Base-by-base conservation (phyloP, 306 rosid species). In the Adenanthera pavonina region DNA sequence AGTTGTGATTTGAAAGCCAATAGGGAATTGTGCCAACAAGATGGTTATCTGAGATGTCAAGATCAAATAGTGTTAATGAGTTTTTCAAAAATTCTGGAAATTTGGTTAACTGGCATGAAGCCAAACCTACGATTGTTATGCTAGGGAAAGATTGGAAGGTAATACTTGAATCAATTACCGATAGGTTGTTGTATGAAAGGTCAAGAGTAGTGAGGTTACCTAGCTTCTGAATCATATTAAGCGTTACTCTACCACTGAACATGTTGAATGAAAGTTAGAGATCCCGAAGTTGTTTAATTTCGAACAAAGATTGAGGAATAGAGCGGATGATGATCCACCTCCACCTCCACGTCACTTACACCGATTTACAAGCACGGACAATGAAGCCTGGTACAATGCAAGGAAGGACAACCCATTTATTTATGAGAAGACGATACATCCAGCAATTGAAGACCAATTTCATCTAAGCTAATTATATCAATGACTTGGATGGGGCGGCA, bases 201-300 rank as follows among this genome's bases (percentile, higher is more conserved):
- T 86, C 87, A 7, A 89, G 87, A 1, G 0, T 19, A 0, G 78
- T 40, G 11, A 84, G 88, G 68, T 78, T 82, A 7, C 1, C 25
- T 0, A 82, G 71, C 7, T 56, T 38, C 15, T 0, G 14, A 54
- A 89, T 9, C 51, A 0, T 3, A 20, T 35, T 3, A 0, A 86
- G 72, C 0, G 19, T 36, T 2, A 79, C 3, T 1, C 17, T 25
- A 17, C 88, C 90, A 0, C 3, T 77, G 20, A 86, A 76, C 8
- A 78, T 86, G 86, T 89, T 87, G 15, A 53, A 76, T 51, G 90
- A 15, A 25, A 89, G 84, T 30, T 3, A 25, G 64, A 86, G 81
- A 7, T 25, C 3, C 2, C 15, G 41, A 0, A 85, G 89, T 15
- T 1, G 7, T 2, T 0, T 3, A 33, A 87, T 72, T 7, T 79